phyloP scores from a whole-genome alignment of 768 basidiomycete genomes.

The Tylopilus balloui region DNA sequence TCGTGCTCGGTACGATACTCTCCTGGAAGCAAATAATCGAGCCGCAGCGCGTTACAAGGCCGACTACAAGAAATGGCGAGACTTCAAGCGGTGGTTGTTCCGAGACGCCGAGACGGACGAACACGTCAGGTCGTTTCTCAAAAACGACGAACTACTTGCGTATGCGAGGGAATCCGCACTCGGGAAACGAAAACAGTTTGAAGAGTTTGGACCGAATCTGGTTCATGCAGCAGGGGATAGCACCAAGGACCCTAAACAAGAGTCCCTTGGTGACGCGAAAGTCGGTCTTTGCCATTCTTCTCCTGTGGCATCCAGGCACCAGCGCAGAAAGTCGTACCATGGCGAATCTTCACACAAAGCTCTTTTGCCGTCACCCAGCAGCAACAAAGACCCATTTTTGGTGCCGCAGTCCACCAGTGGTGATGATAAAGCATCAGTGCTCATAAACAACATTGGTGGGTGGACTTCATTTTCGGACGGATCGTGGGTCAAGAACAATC shows the following conservation, averaged over 20 bases:
- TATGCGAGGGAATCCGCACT: constrained; percentile 19
- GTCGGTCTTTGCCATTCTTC: background rate
- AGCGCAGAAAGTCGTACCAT: constrained; percentile 18
- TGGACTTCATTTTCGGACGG: background rate
- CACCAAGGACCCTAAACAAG: constrained; percentile 2
- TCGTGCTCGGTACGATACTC: constrained; percentile 40
- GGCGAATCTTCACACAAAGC: constrained; percentile 7
- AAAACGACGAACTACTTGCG: constrained; percentile 28
- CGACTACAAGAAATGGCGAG: constrained; percentile 53
- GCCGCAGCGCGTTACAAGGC: constrained; percentile 44
- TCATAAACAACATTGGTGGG: constrained; percentile 11
- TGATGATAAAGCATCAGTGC: background rate
- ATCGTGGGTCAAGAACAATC: background rate
- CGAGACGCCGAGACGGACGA: constrained; percentile 31
- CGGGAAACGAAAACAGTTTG: constrained; percentile 28
- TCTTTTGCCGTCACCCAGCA: constrained; percentile 2
- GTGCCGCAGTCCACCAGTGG: background rate
- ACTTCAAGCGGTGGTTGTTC: constrained; percentile 42
- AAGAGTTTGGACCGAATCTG: constrained; percentile 17
- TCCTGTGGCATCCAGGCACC: constrained; percentile 1
- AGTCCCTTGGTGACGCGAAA: background rate
- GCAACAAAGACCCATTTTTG: constrained; percentile 12
- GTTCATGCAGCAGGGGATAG: constrained; percentile 1
- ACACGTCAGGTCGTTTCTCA: constrained; percentile 25
- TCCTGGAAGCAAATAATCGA: constrained; percentile 41